Base-by-base conservation (phyloP, 2,329 filamentous ascomycete genomes). In the Alternaria brassicicola region DNA sequence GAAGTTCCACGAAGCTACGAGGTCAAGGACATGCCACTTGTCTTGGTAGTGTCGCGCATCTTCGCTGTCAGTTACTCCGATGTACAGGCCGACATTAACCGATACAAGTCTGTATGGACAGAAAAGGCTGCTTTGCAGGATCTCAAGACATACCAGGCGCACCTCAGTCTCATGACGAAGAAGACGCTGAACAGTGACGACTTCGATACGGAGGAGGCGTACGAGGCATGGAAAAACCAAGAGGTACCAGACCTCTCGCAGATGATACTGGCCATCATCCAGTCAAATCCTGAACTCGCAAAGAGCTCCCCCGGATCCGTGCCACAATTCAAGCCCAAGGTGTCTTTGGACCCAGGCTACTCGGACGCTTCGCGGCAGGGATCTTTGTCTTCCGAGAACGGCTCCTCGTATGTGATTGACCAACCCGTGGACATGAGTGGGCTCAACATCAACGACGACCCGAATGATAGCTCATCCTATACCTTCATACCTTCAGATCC, bases 11-110 rank as follows among this genome's bases (percentile, higher is more conserved):
- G 96, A 57, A 95, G 88, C 72, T 92, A 97, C 77, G 92, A 97
- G 77, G 89, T 98, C 73, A 97, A 95, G 78, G 95, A 99, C 74
- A 99, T 99, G 95, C 89, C 89, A 35, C 85, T 97, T 79, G 95
- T 97, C 26, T 89, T 95, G 75, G 86, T 89, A 33, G 93, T 99
- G 25, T 91, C 90, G 49, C 89, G 85, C 68, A 91, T 97, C 63
- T 99, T 98, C 78, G 90, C 90, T 42, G 84, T 94, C 58, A 88
- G 88, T 41, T 87, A 90, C 65, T 87, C 88, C 1, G 88, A 95
- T 66, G 89, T 93, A 6, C 95, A 99, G 79, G 85, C 86, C 41
- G 93, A 97, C 70, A 91, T 99, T 72, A 90, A 96, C 76, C 85
- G 88, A 47, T 87, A 96, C 77, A 90, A 89, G 66, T 83, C 87